These are phyloP conservation scores for Xylariaceae sp. DNA, from an alignment of 2,329 filamentous ascomycete genomes.

Conservation along the genomic window DNA sequence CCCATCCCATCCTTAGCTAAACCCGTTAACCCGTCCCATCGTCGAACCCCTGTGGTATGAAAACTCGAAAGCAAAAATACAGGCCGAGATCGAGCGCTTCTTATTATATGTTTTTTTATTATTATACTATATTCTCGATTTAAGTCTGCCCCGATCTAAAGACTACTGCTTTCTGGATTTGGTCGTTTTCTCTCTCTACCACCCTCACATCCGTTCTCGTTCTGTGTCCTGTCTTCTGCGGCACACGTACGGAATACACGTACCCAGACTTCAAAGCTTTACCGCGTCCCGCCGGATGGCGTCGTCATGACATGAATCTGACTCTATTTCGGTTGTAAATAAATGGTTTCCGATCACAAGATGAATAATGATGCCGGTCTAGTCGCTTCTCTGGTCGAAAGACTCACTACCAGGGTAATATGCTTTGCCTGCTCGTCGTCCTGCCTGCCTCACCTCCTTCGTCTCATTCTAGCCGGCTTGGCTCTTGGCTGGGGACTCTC, in stretches of 20 bases:
- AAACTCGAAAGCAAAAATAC: background rate
- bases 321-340: slow-evolving; percentile 27
- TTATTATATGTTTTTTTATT: background rate
- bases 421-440: background rate
- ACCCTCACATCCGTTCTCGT: background rate
- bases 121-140: slow-evolving; percentile 3
- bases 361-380: slow-evolving; percentile 58
- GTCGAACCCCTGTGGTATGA: background rate
- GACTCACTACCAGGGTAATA: slow-evolving; percentile 55
- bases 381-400: slow-evolving; percentile 57
- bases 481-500: background rate
- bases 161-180: background rate
- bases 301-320: slow-evolving; percentile 33
- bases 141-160: background rate
- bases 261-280: background rate
- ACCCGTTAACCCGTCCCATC: background rate
- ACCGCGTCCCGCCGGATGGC: slow-evolving; percentile 26
- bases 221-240: background rate
- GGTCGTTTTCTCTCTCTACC: background rate
- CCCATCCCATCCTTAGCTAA: background rate
- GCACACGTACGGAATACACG: background rate
- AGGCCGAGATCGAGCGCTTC: background rate
- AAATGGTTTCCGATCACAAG: slow-evolving; percentile 33
- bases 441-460: background rate
- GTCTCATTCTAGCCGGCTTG: background rate